Conservation (phyloP, 202 grass and related monocot species). For the Schoenoplectus triqueter region DNA sequence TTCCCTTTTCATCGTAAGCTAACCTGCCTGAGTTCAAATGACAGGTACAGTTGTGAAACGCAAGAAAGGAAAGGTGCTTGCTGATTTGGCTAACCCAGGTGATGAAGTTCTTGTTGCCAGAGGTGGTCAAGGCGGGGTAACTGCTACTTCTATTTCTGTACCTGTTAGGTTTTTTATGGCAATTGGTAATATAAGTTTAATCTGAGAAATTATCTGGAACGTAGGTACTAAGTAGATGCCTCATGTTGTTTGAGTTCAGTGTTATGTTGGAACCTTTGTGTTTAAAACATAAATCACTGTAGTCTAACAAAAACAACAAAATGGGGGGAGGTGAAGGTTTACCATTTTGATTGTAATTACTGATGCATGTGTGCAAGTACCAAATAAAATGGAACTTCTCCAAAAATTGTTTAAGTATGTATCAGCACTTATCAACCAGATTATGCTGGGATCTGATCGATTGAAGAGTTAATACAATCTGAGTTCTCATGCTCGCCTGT, state of each 20-base stretch:
- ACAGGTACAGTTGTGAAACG: slow-evolving; percentile 85
- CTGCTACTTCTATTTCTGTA: slow-evolving; percentile 22
- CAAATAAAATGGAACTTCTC: neutral
- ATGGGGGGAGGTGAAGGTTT: neutral
- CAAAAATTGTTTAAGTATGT: slow-evolving; percentile 9
- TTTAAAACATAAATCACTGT: neutral
- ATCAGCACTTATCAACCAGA: neutral
- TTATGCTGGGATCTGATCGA: neutral
- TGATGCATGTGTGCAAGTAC: neutral
- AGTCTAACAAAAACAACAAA: neutral
- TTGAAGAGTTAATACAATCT: neutral
- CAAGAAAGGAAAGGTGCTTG: slow-evolving; percentile 82
- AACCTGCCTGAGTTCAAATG: neutral
- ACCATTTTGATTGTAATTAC: neutral
- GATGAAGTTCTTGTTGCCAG: slow-evolving; percentile 89
- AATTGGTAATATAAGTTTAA: neutral
- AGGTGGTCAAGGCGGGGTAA: slow-evolving; percentile 92
- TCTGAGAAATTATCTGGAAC: neutral
- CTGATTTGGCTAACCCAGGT: slow-evolving; percentile 80
- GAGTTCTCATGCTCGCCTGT: slow-evolving; percentile 3
- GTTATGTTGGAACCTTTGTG: neutral
- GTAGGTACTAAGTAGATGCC: neutral
- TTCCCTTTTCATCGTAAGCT: neutral
- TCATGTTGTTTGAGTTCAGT: neutral
- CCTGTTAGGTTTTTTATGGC: neutral